A percentile compares a stretch with the other conserved stretches of the same genome.
Evolutionary conservation across 139 green algal species (phyloP).

Genomic region (Chlamydomonas sphaeroides): DNA sequence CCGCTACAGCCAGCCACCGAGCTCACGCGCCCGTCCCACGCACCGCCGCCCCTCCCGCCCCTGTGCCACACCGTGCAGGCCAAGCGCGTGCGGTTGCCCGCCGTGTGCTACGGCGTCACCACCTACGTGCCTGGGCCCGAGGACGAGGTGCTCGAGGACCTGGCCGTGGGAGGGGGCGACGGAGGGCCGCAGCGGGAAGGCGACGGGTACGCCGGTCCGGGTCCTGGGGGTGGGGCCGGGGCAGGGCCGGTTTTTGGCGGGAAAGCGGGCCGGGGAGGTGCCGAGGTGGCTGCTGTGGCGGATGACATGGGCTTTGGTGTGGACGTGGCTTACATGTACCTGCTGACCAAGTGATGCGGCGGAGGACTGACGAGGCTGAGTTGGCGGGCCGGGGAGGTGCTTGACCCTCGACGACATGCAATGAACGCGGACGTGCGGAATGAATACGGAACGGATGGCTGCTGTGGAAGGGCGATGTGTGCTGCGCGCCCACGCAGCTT

Average conservation of each 20-base stretch:
- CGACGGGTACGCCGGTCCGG: no score
- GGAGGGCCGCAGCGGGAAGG: no score
- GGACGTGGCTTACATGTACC: constrained; percentile 22
- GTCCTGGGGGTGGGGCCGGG: no score
- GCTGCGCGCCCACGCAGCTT: no score
- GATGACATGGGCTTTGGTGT: background rate
- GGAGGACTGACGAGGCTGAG: background rate
- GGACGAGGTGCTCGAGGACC: constrained; percentile 4
- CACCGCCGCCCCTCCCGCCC: background rate
- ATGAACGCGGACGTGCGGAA: no score
- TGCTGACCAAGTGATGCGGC: constrained; percentile 8
- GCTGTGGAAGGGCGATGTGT: no score
- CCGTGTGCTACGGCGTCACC: constrained; percentile 10
- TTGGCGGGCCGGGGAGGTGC: background rate
- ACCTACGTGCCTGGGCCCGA: background rate
- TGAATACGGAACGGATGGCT: no score
- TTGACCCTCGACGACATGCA: no score
- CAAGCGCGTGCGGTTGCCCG: constrained; percentile 17
- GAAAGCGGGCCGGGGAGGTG: background rate
- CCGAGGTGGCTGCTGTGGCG: background rate
- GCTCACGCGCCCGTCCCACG: background rate
- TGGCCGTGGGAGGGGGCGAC: background rate
- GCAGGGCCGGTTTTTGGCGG: no score
- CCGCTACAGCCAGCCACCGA: no score
- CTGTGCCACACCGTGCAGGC: background rate